Evolutionary conservation across 2,329 filamentous ascomycete genomes (phyloP).

Genomic region (Ceratocystis colombiana): DNA sequence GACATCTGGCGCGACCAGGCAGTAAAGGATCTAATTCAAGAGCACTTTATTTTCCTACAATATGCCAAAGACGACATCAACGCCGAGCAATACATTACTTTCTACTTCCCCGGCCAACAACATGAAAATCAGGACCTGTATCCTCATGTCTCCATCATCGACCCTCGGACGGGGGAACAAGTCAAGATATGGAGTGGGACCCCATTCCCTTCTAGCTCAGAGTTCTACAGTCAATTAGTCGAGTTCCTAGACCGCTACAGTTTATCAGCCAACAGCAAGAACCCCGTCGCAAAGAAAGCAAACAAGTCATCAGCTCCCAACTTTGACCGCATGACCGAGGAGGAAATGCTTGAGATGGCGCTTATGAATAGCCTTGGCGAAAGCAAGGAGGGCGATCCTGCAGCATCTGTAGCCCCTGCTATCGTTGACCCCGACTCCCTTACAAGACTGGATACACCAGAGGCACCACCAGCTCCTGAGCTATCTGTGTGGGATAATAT

Average conservation of each 20-base stretch:
- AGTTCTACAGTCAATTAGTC: conserved; percentile 83
- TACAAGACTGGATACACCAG: conserved; percentile 50
- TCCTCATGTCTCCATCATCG: conserved; percentile 90
- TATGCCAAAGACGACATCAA: conserved; percentile 77
- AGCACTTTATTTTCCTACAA: conserved; percentile 94
- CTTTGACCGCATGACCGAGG: conserved; percentile 83
- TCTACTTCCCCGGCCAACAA: conserved; percentile 65
- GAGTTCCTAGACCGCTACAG: conserved; percentile 98
- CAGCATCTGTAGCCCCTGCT: conserved; percentile 31
- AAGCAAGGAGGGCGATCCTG: conserved; percentile 37
- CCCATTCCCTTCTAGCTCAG: conserved; percentile 62
- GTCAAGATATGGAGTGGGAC: conserved; percentile 90
- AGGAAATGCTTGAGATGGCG: conserved; percentile 93
- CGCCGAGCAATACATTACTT: conserved; percentile 72
- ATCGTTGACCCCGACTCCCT: conserved; percentile 77
- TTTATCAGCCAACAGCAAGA: conserved; percentile 76
- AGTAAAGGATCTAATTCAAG: conserved; percentile 68
- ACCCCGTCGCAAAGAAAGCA: conserved; percentile 75
- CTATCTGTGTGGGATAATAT: conserved; percentile 55
- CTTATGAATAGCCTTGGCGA: conserved; percentile 66
- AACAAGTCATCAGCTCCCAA: conserved; percentile 37
- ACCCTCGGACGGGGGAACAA: conserved; percentile 90
- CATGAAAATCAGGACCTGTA: conserved; percentile 81
- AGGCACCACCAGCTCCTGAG: conserved; percentile 35
- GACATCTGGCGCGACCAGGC: conserved; percentile 88